These are phyloP conservation scores for Rhododendron vialii DNA, from an alignment of 148 eudicot genomes.

Conservation along the genomic window DNA sequence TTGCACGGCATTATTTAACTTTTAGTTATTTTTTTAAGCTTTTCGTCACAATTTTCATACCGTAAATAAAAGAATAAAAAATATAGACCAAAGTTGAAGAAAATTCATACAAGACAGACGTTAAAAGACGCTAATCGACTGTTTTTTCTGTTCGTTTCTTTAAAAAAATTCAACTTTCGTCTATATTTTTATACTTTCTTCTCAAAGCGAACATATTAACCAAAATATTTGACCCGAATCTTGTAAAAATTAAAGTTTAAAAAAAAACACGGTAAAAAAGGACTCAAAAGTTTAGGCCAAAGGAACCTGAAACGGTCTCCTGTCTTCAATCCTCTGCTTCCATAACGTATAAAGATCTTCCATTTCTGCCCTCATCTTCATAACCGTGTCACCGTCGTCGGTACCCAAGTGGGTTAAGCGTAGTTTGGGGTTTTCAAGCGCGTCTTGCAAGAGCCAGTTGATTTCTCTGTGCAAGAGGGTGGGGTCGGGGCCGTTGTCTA, in stretches of 20 bases:
- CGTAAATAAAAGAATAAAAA: no score
- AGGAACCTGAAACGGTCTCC: slow-evolving; percentile 61
- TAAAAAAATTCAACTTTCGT: no score
- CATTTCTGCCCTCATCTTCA: slow-evolving; percentile 44
- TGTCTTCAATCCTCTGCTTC: slow-evolving; percentile 66
- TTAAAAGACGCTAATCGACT: not conserved
- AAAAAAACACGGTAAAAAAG: not conserved
- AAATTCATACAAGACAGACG: not conserved
- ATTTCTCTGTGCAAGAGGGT: slow-evolving; percentile 60
- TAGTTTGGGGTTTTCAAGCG: slow-evolving; percentile 37
- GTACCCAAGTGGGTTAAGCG: slow-evolving; percentile 19
- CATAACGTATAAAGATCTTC: slow-evolving; percentile 57
- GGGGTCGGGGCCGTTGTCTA: slow-evolving; percentile 63
- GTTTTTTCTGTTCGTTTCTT: not conserved
- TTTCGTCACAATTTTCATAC: not conserved
- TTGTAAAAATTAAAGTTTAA: not conserved
- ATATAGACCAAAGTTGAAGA: not conserved
- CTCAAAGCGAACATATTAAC: no score
- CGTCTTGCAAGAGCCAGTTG: slow-evolving; percentile 80
- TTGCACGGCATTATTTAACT: not conserved
- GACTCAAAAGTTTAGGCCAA: not conserved
- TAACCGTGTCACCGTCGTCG: slow-evolving; percentile 3
- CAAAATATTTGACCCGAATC: not conserved
- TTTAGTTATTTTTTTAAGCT: not conserved
- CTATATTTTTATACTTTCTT: no score